Base-by-base conservation (phyloP, 2,329 filamentous ascomycete species). In the Drechslerella coelobrocha region DNA sequence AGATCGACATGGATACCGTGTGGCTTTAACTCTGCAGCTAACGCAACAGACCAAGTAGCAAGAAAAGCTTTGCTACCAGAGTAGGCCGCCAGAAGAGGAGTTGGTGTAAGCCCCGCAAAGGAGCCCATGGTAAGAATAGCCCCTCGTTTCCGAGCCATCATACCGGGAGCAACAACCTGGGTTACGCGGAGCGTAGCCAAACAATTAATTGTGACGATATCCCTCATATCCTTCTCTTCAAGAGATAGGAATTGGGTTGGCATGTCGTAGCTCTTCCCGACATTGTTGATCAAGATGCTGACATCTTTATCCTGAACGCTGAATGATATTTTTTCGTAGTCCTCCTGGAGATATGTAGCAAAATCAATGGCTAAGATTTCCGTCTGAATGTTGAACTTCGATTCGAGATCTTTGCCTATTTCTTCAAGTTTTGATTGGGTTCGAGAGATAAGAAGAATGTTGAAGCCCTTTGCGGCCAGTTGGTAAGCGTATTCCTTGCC, bases 61-160 rank as follows among this genome's bases (percentile, higher is more conserved):
- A 99, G 84, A 84, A 99, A 99, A 0, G 94, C 93, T 82, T 99
- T 99, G 85, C 89, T 94, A 74, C 94, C 94, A 47, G 91, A 95
- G 84, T 99, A 99, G 2, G 94, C 97, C 10, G 94, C 94, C 47
- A 99, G 85, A 60, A 94, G 87, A 4, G 95, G 92, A 0, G 91
- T 96, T 6, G 94, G 94, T 72, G 94, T 86, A 81, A 95, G 89
- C 74, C 94, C 95, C 72, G 89, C 94, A 78, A 97, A 96, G 9
- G 92, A 97, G 50, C 93, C 94, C 92, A 99, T 97, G 66, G 93
- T 99, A 61, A 99, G 83, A 77, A 99, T 91, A 34, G 99, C 84
- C 23, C 95, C 94, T 63, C 88, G 87, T 81, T 90, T 91, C 76
- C 92, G 89, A 78, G 88, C 83, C 69, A 90, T 85, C 86, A 99